Evolutionary conservation across 805 yeast genomes (phyloP).

Genomic region (Schizosaccharomyces cryophilus): DNA sequence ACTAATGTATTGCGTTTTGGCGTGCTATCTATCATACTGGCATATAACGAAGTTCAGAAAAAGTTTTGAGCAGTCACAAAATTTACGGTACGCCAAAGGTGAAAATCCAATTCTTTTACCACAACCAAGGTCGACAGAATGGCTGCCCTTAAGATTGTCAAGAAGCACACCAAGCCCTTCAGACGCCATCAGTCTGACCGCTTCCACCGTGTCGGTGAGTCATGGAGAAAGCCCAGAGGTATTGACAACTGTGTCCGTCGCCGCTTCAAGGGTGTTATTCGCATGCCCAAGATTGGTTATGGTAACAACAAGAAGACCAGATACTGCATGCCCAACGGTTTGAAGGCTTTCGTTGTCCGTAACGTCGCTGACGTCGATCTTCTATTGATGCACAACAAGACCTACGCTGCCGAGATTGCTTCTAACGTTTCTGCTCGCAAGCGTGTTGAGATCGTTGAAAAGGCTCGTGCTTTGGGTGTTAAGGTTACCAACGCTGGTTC

Average conservation of each 20-base stretch:
- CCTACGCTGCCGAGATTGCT: conserved; percentile 99
- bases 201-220: conserved; percentile 91
- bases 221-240: conserved; percentile 99
- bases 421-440: conserved; percentile 94
- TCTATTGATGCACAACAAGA: conserved; percentile 86
- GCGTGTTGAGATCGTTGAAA: conserved; percentile 87
- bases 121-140: conserved; percentile 15
- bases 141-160: conserved; percentile 80
- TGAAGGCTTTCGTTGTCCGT: conserved; percentile 84
- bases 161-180: conserved; percentile 96
- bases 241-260: conserved; percentile 99
- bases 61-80: not conserved
- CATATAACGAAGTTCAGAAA: not conserved
- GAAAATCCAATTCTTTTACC: not conserved
- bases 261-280: conserved; percentile 91
- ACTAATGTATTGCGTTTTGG: not conserved
- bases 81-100: not conserved
- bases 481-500: conserved; percentile 99
- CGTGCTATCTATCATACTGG: not conserved
- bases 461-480: conserved; percentile 95
- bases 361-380: conserved; percentile 86
- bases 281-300: conserved; percentile 98
- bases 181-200: conserved; percentile 99
- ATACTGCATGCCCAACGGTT: conserved; percentile 90
- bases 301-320: conserved; percentile 98